Percentiles rank a stretch among this genome's conserved stretches.
Evolutionary conservation across 2,329 filamentous ascomycete species (phyloP).

Genomic region (Cyphellophora attinorum): DNA sequence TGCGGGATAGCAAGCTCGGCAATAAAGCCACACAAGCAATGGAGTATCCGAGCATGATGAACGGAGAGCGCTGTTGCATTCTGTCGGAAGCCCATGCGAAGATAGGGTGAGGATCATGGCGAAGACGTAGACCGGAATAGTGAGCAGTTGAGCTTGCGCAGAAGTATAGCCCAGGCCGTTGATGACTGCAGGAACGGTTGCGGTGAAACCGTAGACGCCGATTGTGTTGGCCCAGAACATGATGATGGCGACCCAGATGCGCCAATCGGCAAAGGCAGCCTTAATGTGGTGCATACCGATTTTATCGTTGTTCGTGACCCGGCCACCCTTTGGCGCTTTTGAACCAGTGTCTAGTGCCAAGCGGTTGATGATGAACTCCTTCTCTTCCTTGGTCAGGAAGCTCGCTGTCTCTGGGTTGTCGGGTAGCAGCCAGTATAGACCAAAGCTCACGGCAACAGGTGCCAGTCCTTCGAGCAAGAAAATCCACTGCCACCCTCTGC

Average conservation of each 20-base stretch:
- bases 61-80: slow-evolving; percentile 48
- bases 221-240: slow-evolving; percentile 18
- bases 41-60: slow-evolving; percentile 50
- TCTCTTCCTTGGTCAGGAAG: slow-evolving; percentile 61
- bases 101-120: slow-evolving; percentile 54
- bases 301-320: slow-evolving; percentile 48
- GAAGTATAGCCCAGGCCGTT: slow-evolving; percentile 29
- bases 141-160: slow-evolving; percentile 30
- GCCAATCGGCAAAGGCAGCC: slow-evolving; percentile 57
- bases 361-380: slow-evolving; percentile 48
- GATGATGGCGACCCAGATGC: slow-evolving; percentile 44
- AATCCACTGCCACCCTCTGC: slow-evolving; percentile 45
- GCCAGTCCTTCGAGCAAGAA: slow-evolving; percentile 45
- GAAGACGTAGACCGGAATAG: slow-evolving; percentile 34
- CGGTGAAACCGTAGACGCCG: slow-evolving; percentile 15
- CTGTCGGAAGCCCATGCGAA: slow-evolving; percentile 44
- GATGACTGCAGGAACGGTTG: slow-evolving; percentile 27
- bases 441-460: slow-evolving; percentile 40
- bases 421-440: slow-evolving; percentile 52
- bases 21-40: slow-evolving; percentile 53
- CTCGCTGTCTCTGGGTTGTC: slow-evolving; percentile 66
- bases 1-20: slow-evolving; percentile 42
- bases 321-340: neutral
- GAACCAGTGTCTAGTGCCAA: slow-evolving; percentile 60
- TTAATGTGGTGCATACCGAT: slow-evolving; percentile 60